Evolutionary conservation across 805 yeast species (phyloP).

Genomic region (Pichia pseudocactophila): DNA sequence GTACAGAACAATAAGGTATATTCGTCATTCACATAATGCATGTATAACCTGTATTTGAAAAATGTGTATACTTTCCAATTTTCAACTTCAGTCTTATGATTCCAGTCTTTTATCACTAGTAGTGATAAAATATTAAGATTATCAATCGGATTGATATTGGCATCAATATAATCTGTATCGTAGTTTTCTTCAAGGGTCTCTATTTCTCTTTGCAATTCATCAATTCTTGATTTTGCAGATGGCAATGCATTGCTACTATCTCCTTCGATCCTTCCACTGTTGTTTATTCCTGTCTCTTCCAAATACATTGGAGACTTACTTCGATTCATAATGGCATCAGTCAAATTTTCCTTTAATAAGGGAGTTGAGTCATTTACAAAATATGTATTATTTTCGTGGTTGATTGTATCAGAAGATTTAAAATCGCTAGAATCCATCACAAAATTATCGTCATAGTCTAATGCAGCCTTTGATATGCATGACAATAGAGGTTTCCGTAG

Average conservation of each 20-base stretch:
- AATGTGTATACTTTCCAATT: slow-evolving; percentile 23
- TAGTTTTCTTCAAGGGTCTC: slow-evolving; percentile 13
- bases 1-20: slow-evolving; percentile 24
- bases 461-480: slow-evolving; percentile 14
- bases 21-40: slow-evolving; percentile 16
- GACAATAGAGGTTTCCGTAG: slow-evolving; percentile 26
- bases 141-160: slow-evolving; percentile 24
- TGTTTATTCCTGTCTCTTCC: background rate
- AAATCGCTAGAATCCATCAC: background rate
- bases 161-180: slow-evolving; percentile 22
- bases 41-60: slow-evolving; percentile 18
- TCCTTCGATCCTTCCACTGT: background rate
- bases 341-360: background rate
- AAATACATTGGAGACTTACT: background rate
- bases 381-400: background rate
- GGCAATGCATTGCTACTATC: background rate
- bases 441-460: slow-evolving; percentile 1
- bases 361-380: background rate
- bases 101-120: slow-evolving; percentile 23
- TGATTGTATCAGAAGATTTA: background rate
- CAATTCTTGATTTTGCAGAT: slow-evolving; percentile 2
- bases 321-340: background rate
- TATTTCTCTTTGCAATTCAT: slow-evolving; percentile 10
- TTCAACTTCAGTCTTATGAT: slow-evolving; percentile 7
- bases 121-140: slow-evolving; percentile 25